These are phyloP conservation scores for Metarhizium sp. DNA, from an alignment of 2,329 filamentous ascomycete genomes.

Conservation along the genomic window DNA sequence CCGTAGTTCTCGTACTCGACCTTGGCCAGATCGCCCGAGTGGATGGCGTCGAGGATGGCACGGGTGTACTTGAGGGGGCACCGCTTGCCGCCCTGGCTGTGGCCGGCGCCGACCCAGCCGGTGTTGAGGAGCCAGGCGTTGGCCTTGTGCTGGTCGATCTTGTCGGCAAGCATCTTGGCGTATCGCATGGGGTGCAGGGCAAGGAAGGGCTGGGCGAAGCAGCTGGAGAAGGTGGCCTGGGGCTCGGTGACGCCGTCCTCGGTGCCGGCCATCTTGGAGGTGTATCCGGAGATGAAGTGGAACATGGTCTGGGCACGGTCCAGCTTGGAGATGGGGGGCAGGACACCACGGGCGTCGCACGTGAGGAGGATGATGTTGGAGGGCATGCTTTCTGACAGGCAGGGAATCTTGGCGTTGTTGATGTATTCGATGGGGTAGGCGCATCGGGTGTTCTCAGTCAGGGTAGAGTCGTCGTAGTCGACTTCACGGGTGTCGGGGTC, in stretches of 20 bases:
- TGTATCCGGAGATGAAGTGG: slow-evolving; percentile 99
- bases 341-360: slow-evolving; percentile 93
- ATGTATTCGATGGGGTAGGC: slow-evolving; percentile 99
- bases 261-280: slow-evolving; percentile 99
- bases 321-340: slow-evolving; percentile 97
- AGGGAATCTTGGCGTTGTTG: slow-evolving; percentile 96
- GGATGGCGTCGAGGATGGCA: slow-evolving; percentile 95
- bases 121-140: slow-evolving; percentile 99
- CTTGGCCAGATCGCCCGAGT: slow-evolving; percentile 90
- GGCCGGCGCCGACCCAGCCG: slow-evolving; percentile 90
- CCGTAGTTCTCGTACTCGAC: slow-evolving; percentile 92
- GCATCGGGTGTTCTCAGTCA: slow-evolving; percentile 97
- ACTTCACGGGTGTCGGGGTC: slow-evolving; percentile 81
- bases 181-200: slow-evolving; percentile 99
- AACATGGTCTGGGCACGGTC: slow-evolving; percentile 96
- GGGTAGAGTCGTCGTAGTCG: slow-evolving; percentile 88
- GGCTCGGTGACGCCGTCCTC: slow-evolving; percentile 96
- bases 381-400: slow-evolving; percentile 77
- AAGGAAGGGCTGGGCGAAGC: slow-evolving; percentile 98
- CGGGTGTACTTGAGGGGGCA: slow-evolving; percentile 98
- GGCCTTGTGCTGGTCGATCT: slow-evolving; percentile 90
- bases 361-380: slow-evolving; percentile 97
- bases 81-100: slow-evolving; percentile 85
- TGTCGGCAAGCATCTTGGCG: slow-evolving; percentile 95
- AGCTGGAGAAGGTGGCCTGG: slow-evolving; percentile 97